phyloP scores from a whole-genome alignment of 2,329 filamentous ascomycete species.

The Fonsecaea monophora region DNA sequence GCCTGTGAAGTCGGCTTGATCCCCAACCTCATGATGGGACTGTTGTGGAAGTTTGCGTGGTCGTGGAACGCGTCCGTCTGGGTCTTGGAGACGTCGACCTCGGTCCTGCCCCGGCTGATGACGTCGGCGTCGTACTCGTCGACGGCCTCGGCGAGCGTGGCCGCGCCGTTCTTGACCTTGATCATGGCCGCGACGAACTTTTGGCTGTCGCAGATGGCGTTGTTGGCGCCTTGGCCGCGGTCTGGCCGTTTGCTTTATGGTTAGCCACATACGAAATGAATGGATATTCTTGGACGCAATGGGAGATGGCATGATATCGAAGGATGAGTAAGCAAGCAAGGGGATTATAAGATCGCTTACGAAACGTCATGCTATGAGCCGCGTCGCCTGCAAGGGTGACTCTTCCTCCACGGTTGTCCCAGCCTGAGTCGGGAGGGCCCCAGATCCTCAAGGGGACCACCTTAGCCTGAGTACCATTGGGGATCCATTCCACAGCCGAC shows the following conservation, averaged over 20 bases:
- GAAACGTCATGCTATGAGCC: conserved; percentile 58
- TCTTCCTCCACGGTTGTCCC: conserved; percentile 44
- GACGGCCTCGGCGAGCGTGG: conserved; percentile 30
- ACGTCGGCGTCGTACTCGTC: conserved; percentile 35
- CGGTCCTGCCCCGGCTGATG: conserved; percentile 26
- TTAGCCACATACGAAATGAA: neutral
- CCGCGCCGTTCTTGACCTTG: conserved; percentile 27
- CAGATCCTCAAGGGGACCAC: conserved; percentile 39
- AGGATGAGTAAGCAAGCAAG: conserved; percentile 47
- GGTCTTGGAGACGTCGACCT: conserved; percentile 32
- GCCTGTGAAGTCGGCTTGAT: conserved; percentile 26
- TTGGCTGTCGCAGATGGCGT: conserved; percentile 34
- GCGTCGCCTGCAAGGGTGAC: conserved; percentile 65
- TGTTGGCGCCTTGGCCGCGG: conserved; percentile 37
- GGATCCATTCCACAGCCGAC: conserved; percentile 35
- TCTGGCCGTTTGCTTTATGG: conserved; percentile 12
- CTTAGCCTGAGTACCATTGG: conserved; percentile 35
- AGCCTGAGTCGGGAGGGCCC: conserved; percentile 36
- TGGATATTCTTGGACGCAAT: too few relatives aligned
- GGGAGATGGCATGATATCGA: conserved; percentile 39
- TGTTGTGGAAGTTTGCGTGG: conserved; percentile 30
- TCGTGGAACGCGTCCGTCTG: conserved; percentile 36
- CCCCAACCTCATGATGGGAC: conserved; percentile 34
- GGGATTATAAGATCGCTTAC: conserved; percentile 14
- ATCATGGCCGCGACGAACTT: conserved; percentile 34